Percentiles rank a stretch among this genome's conserved stretches.
phyloP scores from a whole-genome alignment of 1,284 basidiomycete species.

The Leccinum fuscescens region DNA sequence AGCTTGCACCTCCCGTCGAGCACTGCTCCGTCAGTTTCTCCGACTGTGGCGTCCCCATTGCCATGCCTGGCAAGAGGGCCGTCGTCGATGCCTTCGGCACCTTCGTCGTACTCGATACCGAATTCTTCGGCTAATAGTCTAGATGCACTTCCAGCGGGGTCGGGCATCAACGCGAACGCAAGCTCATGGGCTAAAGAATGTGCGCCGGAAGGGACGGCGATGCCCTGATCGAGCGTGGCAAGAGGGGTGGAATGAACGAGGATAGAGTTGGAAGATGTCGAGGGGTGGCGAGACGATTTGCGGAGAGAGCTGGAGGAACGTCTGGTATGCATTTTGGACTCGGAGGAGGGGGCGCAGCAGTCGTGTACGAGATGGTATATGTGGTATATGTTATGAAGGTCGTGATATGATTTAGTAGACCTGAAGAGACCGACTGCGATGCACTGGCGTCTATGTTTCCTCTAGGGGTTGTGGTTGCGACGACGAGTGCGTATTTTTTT shows the following conservation, averaged over 20 bases:
- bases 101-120: constrained; percentile 82
- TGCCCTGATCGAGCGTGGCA: constrained; percentile 32
- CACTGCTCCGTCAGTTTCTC: constrained; percentile 20
- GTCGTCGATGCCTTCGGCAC: constrained; percentile 71
- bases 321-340: constrained; percentile 28
- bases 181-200: constrained; percentile 81
- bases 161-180: constrained; percentile 78
- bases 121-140: constrained; percentile 79
- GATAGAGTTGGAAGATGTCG: constrained; percentile 19
- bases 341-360: not conserved
- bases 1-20: constrained; percentile 19
- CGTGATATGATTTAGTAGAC: constrained; percentile 3
- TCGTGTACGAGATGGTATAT: constrained; percentile 1
- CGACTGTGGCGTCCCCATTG: constrained; percentile 11
- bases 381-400: constrained; percentile 14
- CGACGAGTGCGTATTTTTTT: constrained; percentile 13
- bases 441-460: constrained; percentile 2
- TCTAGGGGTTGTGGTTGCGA: not conserved
- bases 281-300: constrained; percentile 32
- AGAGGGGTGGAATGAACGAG: constrained; percentile 26
- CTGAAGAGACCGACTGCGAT: constrained; percentile 10
- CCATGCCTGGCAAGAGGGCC: constrained; percentile 16
- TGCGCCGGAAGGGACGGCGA: constrained; percentile 30
- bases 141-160: constrained; percentile 64
- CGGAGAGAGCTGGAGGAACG: constrained; percentile 29